phyloP scores from a whole-genome alignment of 106 monocot genomes.

The Amphibolis antarctica region DNA sequence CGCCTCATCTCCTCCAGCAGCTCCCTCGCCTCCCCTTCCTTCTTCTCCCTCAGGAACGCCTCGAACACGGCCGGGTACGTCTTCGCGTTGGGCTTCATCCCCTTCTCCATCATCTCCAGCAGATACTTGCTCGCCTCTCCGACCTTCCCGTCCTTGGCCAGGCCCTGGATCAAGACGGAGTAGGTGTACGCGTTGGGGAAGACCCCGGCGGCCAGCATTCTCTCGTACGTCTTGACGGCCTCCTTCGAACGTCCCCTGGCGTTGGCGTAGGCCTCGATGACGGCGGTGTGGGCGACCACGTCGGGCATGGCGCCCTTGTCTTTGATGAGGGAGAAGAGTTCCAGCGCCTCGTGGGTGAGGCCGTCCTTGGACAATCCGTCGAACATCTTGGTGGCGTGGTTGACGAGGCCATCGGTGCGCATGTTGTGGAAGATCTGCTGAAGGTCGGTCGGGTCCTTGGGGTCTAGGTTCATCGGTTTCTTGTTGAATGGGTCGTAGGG shows the following conservation, averaged over 20 bases:
- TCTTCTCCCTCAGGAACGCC: conserved; percentile 44
- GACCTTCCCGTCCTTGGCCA: conserved; percentile 52
- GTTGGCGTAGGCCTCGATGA: conserved; percentile 82
- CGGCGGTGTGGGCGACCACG: conserved; percentile 97
- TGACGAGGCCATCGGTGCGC: conserved; percentile 77
- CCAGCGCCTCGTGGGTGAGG: conserved; percentile 87
- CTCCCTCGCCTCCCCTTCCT: conserved; percentile 38
- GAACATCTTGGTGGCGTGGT: conserved; percentile 95
- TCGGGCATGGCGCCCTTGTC: conserved; percentile 89
- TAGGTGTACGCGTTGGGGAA: conserved; percentile 80
- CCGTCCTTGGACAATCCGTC: conserved; percentile 92
- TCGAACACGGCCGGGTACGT: conserved; percentile 62
- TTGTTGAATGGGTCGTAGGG: conserved; percentile 98
- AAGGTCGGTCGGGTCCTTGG: conserved; percentile 67
- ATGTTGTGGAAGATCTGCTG: conserved; percentile 84
- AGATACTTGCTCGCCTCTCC: conserved; percentile 48
- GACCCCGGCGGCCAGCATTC: conserved; percentile 86
- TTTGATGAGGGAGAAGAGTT: conserved; percentile 74
- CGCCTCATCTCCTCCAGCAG: conserved; percentile 63
- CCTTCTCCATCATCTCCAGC: conserved; percentile 68
- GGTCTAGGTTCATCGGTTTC: conserved; percentile 43
- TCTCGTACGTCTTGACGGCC: conserved; percentile 50
- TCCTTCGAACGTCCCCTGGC: conserved; percentile 75
- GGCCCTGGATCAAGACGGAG: conserved; percentile 58
- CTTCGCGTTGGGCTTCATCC: conserved; percentile 55